These are phyloP conservation scores for Tausonia pullulans DNA, from an alignment of 1,284 basidiomycete genomes.

Conservation along the genomic window DNA sequence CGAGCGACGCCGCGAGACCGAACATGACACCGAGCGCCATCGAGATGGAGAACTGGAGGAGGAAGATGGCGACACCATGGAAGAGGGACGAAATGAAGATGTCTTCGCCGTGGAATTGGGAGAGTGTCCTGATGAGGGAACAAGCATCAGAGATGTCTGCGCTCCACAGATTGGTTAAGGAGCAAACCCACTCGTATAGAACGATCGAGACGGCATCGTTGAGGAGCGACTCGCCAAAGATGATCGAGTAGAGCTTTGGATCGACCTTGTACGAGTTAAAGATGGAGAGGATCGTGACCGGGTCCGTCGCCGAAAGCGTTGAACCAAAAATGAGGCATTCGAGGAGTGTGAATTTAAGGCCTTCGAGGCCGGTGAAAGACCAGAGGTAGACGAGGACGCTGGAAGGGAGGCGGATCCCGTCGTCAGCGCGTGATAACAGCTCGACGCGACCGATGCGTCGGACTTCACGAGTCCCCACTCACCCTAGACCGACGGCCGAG, in stretches of 20 bases:
- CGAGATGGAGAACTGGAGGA: constrained; percentile 85
- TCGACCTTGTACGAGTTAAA: constrained; percentile 99
- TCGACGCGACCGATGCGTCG: background rate
- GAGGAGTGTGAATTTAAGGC: constrained; percentile 59
- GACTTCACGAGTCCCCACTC: background rate
- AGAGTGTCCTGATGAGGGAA: constrained; percentile 56
- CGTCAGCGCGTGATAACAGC: background rate
- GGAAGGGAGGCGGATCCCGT: constrained; percentile 20
- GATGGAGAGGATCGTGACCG: constrained; percentile 95
- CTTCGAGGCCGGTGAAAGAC: constrained; percentile 81
- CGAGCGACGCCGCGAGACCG: constrained; percentile 76
- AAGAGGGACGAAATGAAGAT: constrained; percentile 82
- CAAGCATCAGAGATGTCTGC: background rate
- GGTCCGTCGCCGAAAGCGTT: constrained; percentile 93
- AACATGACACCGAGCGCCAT: constrained; percentile 89
- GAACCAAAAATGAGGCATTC: constrained; percentile 97
- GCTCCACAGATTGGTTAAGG: background rate
- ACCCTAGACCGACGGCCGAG: constrained; percentile 83
- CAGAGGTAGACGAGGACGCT: constrained; percentile 93
- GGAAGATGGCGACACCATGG: constrained; percentile 90
- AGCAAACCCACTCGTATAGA: constrained; percentile 89
- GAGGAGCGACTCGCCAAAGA: constrained; percentile 92
- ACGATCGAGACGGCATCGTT: constrained; percentile 99
- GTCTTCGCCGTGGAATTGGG: constrained; percentile 81
- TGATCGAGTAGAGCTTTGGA: constrained; percentile 93